Evolutionary conservation across 2,329 filamentous ascomycete genomes (phyloP).

Genomic region (Diaporthe helianthi): DNA sequence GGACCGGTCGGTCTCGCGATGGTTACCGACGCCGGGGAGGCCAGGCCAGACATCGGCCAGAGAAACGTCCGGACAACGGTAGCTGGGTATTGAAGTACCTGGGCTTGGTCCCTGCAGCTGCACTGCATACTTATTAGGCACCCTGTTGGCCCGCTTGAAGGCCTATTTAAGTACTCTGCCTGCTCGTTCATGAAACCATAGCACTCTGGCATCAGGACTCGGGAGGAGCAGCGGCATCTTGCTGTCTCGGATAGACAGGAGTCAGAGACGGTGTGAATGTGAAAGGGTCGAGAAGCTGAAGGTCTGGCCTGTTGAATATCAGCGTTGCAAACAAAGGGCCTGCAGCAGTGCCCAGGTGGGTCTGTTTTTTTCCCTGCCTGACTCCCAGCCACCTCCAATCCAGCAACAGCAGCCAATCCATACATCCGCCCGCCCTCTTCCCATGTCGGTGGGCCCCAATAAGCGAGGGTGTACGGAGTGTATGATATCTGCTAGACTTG

Average conservation of each 20-base stretch:
- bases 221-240: neutral
- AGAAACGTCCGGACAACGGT: too few relatives aligned
- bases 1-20: neutral
- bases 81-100: too few relatives aligned
- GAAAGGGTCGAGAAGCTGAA: constrained; percentile 2
- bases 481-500: neutral
- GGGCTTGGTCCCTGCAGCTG: constrained; percentile 2
- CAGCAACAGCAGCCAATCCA: constrained; percentile 9
- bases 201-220: neutral
- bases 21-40: neutral
- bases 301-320: constrained; percentile 2
- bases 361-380: constrained; percentile 9
- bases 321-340: neutral
- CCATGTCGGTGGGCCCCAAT: constrained; percentile 1
- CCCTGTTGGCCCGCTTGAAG: neutral
- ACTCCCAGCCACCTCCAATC: constrained; percentile 12
- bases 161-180: too few relatives aligned
- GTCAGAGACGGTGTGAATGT: neutral
- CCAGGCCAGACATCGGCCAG: neutral
- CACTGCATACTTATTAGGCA: neutral
- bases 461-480: neutral
- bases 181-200: constrained; percentile 2
- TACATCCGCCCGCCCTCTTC: constrained; percentile 4
- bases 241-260: neutral
- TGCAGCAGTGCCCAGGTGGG: constrained; percentile 23